Evolutionary conservation across 441 rosid species (phyloP).

Genomic region (Daphne laureola): DNA sequence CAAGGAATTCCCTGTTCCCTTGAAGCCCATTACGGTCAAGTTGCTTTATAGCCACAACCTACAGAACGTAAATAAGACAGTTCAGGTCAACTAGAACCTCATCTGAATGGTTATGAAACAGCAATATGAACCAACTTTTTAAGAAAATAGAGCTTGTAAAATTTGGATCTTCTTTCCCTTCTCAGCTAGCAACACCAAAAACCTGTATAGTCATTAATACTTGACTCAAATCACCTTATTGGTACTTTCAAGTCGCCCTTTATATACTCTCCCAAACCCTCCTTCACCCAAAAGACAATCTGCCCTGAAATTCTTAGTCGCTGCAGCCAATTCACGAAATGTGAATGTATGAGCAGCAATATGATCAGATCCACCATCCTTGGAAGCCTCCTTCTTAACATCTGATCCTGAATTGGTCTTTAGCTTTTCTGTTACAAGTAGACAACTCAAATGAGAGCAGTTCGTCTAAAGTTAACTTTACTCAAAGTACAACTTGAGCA

Average conservation of each 20-base stretch:
- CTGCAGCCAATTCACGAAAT: conserved; percentile 57
- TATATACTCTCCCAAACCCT: conserved; percentile 64
- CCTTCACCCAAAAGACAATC: conserved; percentile 69
- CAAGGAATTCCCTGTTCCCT: conserved; percentile 84
- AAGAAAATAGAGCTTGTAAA: background rate
- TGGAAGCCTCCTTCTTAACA: conserved; percentile 31
- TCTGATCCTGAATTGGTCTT: conserved; percentile 23
- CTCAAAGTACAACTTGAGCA: background rate
- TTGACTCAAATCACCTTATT: conserved; percentile 30
- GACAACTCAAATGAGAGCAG: conserved; percentile 5
- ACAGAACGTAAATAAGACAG: conserved; percentile 15
- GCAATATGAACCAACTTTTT: background rate
- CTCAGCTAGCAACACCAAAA: no score
- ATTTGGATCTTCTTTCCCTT: no score
- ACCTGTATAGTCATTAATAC: no score
- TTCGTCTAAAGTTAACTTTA: background rate
- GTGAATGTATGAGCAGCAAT: conserved; percentile 59
- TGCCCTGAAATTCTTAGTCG: conserved; percentile 59
- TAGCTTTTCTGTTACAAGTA: conserved; percentile 26
- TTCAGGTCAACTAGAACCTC: conserved; percentile 9
- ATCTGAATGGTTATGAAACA: background rate
- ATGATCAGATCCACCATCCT: conserved; percentile 41
- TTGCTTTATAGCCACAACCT: conserved; percentile 93
- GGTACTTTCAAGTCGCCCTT: conserved; percentile 55
- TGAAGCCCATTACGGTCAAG: conserved; percentile 81